A percentile compares a stretch with the other conserved stretches of the same genome.
phyloP scores from a whole-genome alignment of 2,329 filamentous ascomycete species.

The Penicillium paneum region DNA sequence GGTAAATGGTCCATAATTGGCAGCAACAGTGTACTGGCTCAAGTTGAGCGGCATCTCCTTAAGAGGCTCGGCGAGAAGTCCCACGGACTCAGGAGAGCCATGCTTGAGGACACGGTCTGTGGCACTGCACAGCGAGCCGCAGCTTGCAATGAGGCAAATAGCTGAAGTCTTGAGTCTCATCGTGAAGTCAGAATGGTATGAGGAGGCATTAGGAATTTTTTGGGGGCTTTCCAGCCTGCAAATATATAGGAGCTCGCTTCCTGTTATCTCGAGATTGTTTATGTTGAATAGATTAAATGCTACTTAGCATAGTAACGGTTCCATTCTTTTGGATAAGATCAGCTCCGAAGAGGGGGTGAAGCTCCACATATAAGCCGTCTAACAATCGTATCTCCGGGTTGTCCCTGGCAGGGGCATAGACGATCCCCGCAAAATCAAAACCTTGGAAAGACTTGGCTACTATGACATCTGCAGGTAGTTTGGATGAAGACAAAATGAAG shows the following conservation, averaged over 20 bases:
- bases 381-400: background rate
- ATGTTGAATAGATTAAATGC: background rate
- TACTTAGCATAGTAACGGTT: background rate
- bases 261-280: background rate
- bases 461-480: background rate
- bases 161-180: background rate
- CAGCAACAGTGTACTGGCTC: constrained; percentile 7
- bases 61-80: constrained; percentile 8
- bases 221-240: background rate
- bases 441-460: background rate
- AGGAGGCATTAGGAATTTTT: too few relatives aligned
- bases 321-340: background rate
- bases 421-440: background rate
- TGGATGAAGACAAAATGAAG: background rate
- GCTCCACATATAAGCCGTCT: background rate
- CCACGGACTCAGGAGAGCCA: constrained; percentile 8
- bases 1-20: constrained; percentile 8
- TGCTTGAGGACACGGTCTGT: constrained; percentile 3
- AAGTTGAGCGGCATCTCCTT: constrained; percentile 5
- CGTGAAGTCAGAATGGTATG: background rate
- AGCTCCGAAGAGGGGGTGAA: background rate
- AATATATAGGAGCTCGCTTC: background rate
- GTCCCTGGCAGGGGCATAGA: background rate
- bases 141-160: background rate
- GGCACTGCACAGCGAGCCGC: background rate